A percentile compares a stretch with the other conserved stretches of the same genome.
phyloP scores from a whole-genome alignment of 2,329 filamentous ascomycete species.

The Cadophora gregata region DNA sequence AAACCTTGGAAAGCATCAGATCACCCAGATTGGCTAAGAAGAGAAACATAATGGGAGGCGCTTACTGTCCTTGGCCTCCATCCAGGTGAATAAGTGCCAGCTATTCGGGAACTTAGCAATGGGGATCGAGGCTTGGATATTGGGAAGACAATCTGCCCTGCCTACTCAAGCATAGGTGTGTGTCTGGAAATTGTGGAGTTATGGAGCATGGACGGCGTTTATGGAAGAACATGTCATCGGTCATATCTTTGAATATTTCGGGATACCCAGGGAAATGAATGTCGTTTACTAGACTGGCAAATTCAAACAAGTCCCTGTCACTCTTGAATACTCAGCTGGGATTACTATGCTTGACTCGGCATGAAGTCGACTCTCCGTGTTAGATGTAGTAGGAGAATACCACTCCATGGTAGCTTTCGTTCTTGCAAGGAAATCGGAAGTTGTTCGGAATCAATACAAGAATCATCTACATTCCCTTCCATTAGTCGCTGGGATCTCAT shows the following conservation, averaged over 20 bases:
- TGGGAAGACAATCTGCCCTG: neutral
- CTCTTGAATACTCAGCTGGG: neutral
- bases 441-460: neutral
- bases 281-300: neutral
- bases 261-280: neutral
- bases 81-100: neutral
- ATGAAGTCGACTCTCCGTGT: no score
- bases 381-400: neutral
- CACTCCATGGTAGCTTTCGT: neutral
- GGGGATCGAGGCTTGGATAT: neutral
- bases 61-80: neutral
- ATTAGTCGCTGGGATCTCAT: neutral
- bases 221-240: neutral
- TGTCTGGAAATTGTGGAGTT: neutral
- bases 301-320: neutral
- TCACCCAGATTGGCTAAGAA: slow-evolving; percentile 61
- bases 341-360: neutral
- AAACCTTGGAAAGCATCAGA: slow-evolving; percentile 64
- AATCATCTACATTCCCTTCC: neutral
- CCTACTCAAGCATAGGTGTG: neutral
- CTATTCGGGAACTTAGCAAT: neutral
- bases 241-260: neutral
- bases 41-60: slow-evolving; percentile 32
- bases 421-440: neutral
- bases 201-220: neutral